phyloP scores from a whole-genome alignment of 2,329 filamentous ascomycete species.

The Beauveria scarabaeidicola region DNA sequence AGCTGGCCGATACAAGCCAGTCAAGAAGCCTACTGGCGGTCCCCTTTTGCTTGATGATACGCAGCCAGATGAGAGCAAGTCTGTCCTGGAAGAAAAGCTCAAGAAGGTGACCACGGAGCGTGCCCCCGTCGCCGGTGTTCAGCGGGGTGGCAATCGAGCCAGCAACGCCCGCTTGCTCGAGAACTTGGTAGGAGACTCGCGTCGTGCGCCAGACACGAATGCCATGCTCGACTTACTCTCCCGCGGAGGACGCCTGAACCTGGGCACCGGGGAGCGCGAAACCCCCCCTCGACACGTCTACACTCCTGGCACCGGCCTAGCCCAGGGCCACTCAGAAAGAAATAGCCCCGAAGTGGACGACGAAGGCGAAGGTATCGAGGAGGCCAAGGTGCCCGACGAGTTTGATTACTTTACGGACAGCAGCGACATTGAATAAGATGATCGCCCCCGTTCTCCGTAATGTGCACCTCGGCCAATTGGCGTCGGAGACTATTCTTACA shows the following conservation, averaged over 20 bases:
- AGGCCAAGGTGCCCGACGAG: conserved; percentile 59
- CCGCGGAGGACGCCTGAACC: conserved; percentile 24
- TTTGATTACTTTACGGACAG: conserved; percentile 74
- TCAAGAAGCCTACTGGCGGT: conserved; percentile 86
- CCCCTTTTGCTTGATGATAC: conserved; percentile 87
- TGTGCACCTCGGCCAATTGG: background rate
- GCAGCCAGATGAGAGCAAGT: conserved; percentile 67
- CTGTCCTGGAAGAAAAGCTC: conserved; percentile 82
- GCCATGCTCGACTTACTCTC: conserved; percentile 35
- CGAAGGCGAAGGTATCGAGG: conserved; percentile 64
- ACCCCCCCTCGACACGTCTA: too few relatives aligned
- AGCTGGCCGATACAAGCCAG: conserved; percentile 82
- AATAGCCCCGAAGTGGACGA: conserved; percentile 61
- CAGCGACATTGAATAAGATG: conserved; percentile 36
- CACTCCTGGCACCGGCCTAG: too few relatives aligned
- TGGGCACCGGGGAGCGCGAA: background rate
- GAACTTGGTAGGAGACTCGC: conserved; percentile 23
- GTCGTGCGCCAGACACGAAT: conserved; percentile 24
- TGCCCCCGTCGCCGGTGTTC: conserved; percentile 46
- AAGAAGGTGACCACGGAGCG: conserved; percentile 66
- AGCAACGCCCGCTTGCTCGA: conserved; percentile 30
- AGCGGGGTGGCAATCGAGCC: conserved; percentile 24
- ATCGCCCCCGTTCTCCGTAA: background rate
- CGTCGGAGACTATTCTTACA: background rate
- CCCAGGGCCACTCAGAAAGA: too few relatives aligned